Conservation (phyloP, 2,329 filamentous ascomycete genomes). For the Trichoderma polysporum region DNA sequence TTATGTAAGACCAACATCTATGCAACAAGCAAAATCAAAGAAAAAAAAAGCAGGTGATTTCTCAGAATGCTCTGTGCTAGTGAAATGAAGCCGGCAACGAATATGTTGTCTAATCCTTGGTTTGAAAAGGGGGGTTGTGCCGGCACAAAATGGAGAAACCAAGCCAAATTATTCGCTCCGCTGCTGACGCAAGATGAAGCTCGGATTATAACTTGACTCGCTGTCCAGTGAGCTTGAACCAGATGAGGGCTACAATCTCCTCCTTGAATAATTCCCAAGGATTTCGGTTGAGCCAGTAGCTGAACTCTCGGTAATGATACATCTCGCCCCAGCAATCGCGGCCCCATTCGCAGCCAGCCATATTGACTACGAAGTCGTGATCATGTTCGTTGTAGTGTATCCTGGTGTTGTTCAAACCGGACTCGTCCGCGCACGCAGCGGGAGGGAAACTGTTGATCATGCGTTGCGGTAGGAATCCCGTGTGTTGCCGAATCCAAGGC, state of each 20-base stretch:
- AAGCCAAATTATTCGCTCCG: neutral
- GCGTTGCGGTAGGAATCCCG: constrained; percentile 86
- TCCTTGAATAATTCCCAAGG: constrained; percentile 76
- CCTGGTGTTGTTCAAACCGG: constrained; percentile 62
- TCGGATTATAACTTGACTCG: constrained; percentile 54
- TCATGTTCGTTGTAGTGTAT: constrained; percentile 86
- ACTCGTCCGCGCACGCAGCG: constrained; percentile 78
- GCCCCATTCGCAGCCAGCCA: constrained; percentile 97
- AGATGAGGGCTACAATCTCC: constrained; percentile 59
- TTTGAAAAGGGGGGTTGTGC: neutral
- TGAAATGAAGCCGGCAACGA: neutral
- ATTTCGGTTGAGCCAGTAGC: constrained; percentile 83
- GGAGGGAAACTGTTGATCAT: constrained; percentile 92
- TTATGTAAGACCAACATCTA: constrained; percentile 15
- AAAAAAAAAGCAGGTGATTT: constrained; percentile 14
- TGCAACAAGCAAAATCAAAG: constrained; percentile 22
- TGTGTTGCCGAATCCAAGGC: constrained; percentile 86
- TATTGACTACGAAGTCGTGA: constrained; percentile 93
- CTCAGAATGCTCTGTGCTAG: constrained; percentile 18
- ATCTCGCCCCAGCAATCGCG: constrained; percentile 98
- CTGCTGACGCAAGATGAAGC: neutral
- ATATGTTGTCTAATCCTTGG: neutral
- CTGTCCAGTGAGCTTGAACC: constrained; percentile 63
- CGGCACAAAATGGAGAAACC: neutral
- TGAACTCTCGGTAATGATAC: constrained; percentile 90